Evolutionary conservation across 306 rosid genomes (phyloP).

Genomic region (Calophaca sinica): DNA sequence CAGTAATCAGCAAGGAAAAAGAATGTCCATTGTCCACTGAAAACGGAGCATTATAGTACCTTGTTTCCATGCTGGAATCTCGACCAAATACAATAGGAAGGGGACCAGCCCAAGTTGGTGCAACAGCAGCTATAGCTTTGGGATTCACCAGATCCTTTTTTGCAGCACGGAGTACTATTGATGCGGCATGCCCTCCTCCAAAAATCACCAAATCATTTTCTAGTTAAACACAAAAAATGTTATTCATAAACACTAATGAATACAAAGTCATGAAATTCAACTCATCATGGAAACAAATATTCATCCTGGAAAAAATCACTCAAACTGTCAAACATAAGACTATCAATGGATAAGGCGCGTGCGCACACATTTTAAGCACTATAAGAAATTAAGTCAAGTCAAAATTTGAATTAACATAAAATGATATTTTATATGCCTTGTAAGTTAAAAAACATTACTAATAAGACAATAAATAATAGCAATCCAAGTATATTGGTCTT

Average conservation of each 20-base stretch:
- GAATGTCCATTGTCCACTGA: neutral
- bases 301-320: conserved; percentile 12
- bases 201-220: conserved; percentile 75
- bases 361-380: neutral
- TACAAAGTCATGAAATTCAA: conserved; percentile 10
- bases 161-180: conserved; percentile 76
- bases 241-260: conserved; percentile 27
- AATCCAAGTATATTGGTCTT: neutral
- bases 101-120: conserved; percentile 98
- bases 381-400: too few species aligned
- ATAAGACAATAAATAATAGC: neutral
- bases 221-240: conserved; percentile 51
- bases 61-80: conserved; percentile 91
- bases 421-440: too few species aligned
- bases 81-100: conserved; percentile 97
- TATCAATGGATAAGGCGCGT: conserved; percentile 28
- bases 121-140: conserved; percentile 85
- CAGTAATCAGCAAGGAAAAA: neutral
- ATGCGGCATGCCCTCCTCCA: conserved; percentile 97
- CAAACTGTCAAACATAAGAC: conserved; percentile 5
- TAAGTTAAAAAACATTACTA: too few species aligned
- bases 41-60: conserved; percentile 56
- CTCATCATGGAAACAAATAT: neutral
- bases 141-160: conserved; percentile 83
- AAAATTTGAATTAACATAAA: too few species aligned